A percentile compares a stretch with the other conserved stretches of the same genome.
Evolutionary conservation across 2,329 filamentous ascomycete genomes (phyloP).

Genomic region (Aspergillus unguis): DNA sequence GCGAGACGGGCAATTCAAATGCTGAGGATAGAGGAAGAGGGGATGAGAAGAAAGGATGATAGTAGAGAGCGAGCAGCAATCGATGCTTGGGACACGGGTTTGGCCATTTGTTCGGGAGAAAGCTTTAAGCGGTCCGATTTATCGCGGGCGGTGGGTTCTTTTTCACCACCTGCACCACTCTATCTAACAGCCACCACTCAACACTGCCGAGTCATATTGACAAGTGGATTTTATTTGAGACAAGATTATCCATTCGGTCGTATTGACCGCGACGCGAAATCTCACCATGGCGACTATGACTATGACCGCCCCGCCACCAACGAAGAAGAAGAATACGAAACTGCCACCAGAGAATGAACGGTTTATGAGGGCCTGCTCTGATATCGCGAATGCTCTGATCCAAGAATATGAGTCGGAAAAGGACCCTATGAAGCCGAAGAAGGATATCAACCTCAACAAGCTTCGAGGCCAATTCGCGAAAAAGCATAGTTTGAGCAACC

Average conservation of each 20-base stretch:
- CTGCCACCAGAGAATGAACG: constrained; percentile 91
- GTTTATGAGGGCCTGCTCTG: constrained; percentile 88
- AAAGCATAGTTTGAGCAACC: constrained; percentile 83
- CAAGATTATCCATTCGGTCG: too few species aligned
- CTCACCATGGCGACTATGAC: constrained; percentile 60
- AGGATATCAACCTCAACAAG: constrained; percentile 89
- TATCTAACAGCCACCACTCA: not conserved
- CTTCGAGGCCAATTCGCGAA: constrained; percentile 83
- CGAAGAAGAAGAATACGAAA: constrained; percentile 65
- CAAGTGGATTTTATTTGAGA: too few species aligned
- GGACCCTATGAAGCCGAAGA: constrained; percentile 68
- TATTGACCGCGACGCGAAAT: constrained; percentile 10
- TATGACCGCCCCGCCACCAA: constrained; percentile 55
- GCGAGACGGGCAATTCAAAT: constrained; percentile 17
- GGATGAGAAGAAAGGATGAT: constrained; percentile 18
- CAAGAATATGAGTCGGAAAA: constrained; percentile 85
- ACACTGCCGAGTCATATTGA: too few species aligned
- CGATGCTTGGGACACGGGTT: constrained; percentile 25
- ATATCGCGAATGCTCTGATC: constrained; percentile 89
- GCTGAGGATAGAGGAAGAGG: constrained; percentile 15
- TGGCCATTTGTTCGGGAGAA: constrained; percentile 32
- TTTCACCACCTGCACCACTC: not conserved
- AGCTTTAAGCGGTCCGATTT: constrained; percentile 38
- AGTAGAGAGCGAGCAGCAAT: constrained; percentile 20
- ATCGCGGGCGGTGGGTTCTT: constrained; percentile 27